Evolutionary conservation across 2,329 filamentous ascomycete genomes (phyloP).

Genomic region (Emmonsiellopsis sp.): DNA sequence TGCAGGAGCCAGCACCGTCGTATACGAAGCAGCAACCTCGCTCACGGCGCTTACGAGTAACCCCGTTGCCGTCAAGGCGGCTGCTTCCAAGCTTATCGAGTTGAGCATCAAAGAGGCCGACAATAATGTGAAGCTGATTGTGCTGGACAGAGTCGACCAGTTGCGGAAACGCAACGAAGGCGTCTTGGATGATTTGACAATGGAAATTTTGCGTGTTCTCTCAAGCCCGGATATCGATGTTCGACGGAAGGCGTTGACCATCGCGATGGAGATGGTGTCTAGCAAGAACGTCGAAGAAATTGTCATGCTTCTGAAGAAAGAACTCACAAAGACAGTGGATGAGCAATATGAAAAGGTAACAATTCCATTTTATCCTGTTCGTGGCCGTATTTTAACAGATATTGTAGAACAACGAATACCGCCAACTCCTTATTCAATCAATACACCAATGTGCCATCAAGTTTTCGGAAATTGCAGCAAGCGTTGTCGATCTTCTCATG

Average conservation of each 20-base stretch:
- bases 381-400: neutral
- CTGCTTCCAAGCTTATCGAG: slow-evolving; percentile 92
- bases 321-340: slow-evolving; percentile 92
- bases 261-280: slow-evolving; percentile 94
- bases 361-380: neutral
- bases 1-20: slow-evolving; percentile 83
- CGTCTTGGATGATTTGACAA: slow-evolving; percentile 83
- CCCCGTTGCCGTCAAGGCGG: slow-evolving; percentile 94
- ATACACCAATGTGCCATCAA: slow-evolving; percentile 99
- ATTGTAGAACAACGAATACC: slow-evolving; percentile 70
- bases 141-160: slow-evolving; percentile 86
- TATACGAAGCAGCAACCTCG: slow-evolving; percentile 94
- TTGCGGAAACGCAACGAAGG: slow-evolving; percentile 81
- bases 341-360: slow-evolving; percentile 88
- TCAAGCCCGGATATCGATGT: slow-evolving; percentile 96
- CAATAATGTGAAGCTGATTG: slow-evolving; percentile 98
- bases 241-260: slow-evolving; percentile 76
- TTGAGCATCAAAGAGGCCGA: slow-evolving; percentile 95
- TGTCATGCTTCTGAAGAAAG: slow-evolving; percentile 90
- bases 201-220: slow-evolving; percentile 92
- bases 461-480: slow-evolving; percentile 95
- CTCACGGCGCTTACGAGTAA: slow-evolving; percentile 90
- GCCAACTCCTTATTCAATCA: slow-evolving; percentile 87
- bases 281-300: slow-evolving; percentile 99
- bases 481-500: slow-evolving; percentile 94